phyloP scores from a whole-genome alignment of 345 rosid species.

The Salix dunnii region DNA sequence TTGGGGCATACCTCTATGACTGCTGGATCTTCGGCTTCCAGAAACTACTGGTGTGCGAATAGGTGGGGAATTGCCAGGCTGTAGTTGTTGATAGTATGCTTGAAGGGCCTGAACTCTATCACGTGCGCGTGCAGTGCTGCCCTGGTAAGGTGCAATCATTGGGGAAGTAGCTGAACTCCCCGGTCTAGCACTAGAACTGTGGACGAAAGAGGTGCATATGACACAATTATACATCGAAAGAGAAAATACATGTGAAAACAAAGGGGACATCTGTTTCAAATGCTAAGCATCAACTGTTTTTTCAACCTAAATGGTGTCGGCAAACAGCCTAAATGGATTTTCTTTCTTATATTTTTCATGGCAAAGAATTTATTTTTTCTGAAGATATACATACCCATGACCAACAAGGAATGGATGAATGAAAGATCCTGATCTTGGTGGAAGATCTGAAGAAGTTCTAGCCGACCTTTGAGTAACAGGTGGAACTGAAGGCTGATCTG shows the following conservation, averaged over 20 bases:
- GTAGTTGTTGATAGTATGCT: constrained; percentile 86
- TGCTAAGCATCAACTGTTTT: neutral
- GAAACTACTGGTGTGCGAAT: constrained; percentile 53
- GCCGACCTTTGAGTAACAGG: constrained; percentile 54
- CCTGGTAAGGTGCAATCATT: constrained; percentile 73
- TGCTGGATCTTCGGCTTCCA: constrained; percentile 48
- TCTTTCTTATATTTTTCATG: neutral
- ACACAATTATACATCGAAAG: neutral
- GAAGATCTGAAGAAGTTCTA: constrained; percentile 54
- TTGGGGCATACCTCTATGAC: constrained; percentile 53
- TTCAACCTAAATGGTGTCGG: neutral
- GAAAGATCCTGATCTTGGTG: constrained; percentile 70
- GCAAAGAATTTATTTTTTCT: neutral
- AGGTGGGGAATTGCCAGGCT: constrained; percentile 43
- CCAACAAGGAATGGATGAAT: constrained; percentile 72
- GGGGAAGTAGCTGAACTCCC: constrained; percentile 69
- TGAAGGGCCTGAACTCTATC: constrained; percentile 91
- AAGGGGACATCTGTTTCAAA: neutral
- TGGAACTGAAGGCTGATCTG: constrained; percentile 60
- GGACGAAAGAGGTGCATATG: constrained; percentile 7
- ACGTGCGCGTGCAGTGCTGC: constrained; percentile 81
- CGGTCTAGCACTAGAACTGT: constrained; percentile 61
- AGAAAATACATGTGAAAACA: neutral
- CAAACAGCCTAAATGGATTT: neutral
- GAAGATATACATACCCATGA: constrained; percentile 54